A percentile compares a stretch with the other conserved stretches of the same genome.
Conservation (phyloP, 2,329 filamentous ascomycete species). For the Fusarium pilosicola region DNA sequence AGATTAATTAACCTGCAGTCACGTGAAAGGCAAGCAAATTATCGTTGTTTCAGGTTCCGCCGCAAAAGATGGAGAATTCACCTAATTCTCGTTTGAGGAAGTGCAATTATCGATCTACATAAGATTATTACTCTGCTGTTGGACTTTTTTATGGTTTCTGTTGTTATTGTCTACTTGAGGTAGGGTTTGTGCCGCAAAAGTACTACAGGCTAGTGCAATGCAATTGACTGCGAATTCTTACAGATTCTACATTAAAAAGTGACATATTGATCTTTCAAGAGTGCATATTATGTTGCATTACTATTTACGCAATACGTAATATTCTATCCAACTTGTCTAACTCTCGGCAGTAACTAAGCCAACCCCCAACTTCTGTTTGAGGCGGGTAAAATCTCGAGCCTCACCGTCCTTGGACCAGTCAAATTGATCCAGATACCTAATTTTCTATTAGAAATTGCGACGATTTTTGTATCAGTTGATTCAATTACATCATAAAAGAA, state of each 20-base stretch:
- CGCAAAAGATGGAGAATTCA: no score
- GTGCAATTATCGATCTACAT: no score
- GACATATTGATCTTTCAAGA: no score
- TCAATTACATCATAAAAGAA: conserved; percentile 6
- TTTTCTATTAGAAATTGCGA: neutral
- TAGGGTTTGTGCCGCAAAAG: no score
- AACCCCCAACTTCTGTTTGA: neutral
- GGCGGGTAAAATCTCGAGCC: neutral
- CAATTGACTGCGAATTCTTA: no score
- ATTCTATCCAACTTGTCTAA: neutral
- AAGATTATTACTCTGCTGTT: no score
- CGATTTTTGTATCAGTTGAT: fast-evolving
- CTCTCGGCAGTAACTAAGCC: neutral
- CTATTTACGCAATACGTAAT: fast-evolving
- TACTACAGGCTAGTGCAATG: no score
- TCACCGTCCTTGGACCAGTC: neutral
- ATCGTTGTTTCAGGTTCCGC: no score
- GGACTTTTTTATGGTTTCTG: fast-evolving
- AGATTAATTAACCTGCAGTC: neutral
- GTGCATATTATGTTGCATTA: fast-evolving
- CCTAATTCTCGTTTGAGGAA: no score
- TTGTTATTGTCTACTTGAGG: no score
- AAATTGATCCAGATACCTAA: neutral
- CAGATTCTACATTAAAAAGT: no score
- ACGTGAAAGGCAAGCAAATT: neutral